phyloP scores from a whole-genome alignment of 768 basidiomycete genomes.

The Nevesoporus exiguus region DNA sequence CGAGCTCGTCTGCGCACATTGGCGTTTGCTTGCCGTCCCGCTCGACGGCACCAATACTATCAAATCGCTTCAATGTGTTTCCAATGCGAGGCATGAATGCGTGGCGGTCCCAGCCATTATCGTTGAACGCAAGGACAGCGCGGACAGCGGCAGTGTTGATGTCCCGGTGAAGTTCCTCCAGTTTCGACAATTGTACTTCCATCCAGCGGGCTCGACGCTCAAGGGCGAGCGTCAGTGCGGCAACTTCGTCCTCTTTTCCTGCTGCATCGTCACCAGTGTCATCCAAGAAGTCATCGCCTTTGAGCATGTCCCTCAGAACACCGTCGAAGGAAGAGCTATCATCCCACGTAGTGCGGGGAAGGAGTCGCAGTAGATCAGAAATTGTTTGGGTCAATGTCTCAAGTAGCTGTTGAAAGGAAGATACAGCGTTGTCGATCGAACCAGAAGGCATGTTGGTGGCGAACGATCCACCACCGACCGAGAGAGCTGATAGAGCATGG shows the following conservation, averaged over 20 bases:
- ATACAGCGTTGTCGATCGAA: conserved; percentile 87
- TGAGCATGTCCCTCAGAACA: conserved; percentile 82
- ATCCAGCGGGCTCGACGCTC: conserved; percentile 92
- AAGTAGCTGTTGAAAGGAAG: conserved; percentile 83
- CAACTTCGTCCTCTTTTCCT: conserved; percentile 79
- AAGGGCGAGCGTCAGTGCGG: conserved; percentile 75
- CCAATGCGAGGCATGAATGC: conserved; percentile 68
- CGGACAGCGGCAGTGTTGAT: conserved; percentile 87
- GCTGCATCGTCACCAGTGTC: conserved; percentile 63
- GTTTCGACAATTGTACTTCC: conserved; percentile 85
- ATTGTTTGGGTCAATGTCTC: conserved; percentile 90
- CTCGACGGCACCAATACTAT: conserved; percentile 56
- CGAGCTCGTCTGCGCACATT: conserved; percentile 71
- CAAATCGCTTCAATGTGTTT: conserved; percentile 65
- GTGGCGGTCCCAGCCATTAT: conserved; percentile 77
- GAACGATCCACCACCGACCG: conserved; percentile 81
- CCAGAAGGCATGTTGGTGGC: conserved; percentile 76
- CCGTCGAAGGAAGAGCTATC: conserved; percentile 88
- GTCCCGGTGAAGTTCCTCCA: conserved; percentile 86
- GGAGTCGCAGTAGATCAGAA: conserved; percentile 77
- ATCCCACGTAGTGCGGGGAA: conserved; percentile 87
- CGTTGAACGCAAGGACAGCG: conserved; percentile 78
- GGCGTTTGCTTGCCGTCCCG: conserved; percentile 38
- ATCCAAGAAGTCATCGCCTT: conserved; percentile 82
- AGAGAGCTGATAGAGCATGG: conserved; percentile 81